A percentile compares a stretch with the other conserved stretches of the same genome.
Conservation (phyloP, 371 early-diverging fungal species). For the Mucor sp. region DNA sequence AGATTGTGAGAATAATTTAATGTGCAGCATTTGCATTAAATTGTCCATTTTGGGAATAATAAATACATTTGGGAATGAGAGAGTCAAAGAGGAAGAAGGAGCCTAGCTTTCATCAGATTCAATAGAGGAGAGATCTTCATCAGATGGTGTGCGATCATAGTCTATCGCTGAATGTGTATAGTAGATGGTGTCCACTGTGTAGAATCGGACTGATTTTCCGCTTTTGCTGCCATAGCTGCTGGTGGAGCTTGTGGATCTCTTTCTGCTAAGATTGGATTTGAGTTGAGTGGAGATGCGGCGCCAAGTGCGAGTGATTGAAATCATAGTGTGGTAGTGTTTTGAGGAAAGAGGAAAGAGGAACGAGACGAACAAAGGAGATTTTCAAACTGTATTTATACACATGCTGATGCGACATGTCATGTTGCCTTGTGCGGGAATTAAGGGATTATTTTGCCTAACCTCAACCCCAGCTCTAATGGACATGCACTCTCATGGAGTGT, state of each 20-base stretch:
- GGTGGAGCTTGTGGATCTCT: conserved; percentile 6
- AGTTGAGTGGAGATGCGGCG: conserved; percentile 27
- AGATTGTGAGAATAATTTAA: background rate
- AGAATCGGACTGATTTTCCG: conserved; percentile 39
- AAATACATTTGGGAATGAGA: background rate
- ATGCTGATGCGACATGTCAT: background rate
- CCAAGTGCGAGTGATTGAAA: conserved; percentile 30
- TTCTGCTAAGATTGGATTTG: conserved; percentile 13
- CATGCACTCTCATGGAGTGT: background rate
- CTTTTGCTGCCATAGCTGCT: background rate
- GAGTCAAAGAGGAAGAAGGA: too few species aligned
- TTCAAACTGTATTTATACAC: background rate
- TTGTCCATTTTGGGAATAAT: conserved; percentile 13
- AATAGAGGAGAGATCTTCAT: conserved; percentile 20
- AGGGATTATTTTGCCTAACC: background rate
- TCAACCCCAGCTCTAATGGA: background rate
- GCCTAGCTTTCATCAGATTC: conserved; percentile 5
- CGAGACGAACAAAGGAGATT: background rate
- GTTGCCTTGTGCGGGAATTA: conserved; percentile 4
- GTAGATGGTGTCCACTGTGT: conserved; percentile 35
- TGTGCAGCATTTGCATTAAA: conserved; percentile 1
- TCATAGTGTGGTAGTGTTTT: conserved; percentile 1
- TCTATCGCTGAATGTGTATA: conserved; percentile 47
- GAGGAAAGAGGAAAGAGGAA: background rate
- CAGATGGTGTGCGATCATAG: conserved; percentile 41